phyloP scores from a whole-genome alignment of 192 early-diverging fungal species.

The Spinellus fusiger region DNA sequence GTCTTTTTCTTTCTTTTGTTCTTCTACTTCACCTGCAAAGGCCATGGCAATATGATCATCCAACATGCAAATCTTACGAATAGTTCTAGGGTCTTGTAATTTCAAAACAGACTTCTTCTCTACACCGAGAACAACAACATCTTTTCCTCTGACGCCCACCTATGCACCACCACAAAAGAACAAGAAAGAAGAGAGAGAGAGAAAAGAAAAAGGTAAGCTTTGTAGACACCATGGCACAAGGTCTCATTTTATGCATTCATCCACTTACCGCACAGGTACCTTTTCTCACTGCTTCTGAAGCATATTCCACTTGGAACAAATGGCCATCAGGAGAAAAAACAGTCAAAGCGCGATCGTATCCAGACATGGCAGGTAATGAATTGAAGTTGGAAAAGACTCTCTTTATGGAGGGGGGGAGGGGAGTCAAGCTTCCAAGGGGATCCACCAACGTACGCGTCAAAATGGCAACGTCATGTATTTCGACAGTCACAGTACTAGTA shows the following conservation, averaged over 20 bases:
- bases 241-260: not conserved
- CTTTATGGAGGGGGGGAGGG: too few species aligned
- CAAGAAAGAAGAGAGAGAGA: not conserved
- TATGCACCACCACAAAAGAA: constrained; percentile 37
- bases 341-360: constrained; percentile 82
- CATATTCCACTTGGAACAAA: constrained; percentile 99
- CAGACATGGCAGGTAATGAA: constrained; percentile 34
- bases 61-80: constrained; percentile 93
- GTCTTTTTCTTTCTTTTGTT: not conserved
- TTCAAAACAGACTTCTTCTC: constrained; percentile 94
- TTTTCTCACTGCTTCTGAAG: constrained; percentile 94
- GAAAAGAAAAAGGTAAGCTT: not conserved
- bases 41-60: constrained; percentile 97
- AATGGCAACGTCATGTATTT: too few species aligned
- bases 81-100: constrained; percentile 94
- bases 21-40: constrained; percentile 65
- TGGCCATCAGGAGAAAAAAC: constrained; percentile 99
- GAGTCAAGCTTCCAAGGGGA: too few species aligned
- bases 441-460: too few species aligned
- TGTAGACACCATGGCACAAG: not conserved
- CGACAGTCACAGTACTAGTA: too few species aligned
- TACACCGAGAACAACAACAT: constrained; percentile 90
- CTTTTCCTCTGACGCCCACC: constrained; percentile 93
- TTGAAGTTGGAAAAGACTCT: too few species aligned
- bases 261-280: constrained; percentile 90